A percentile compares a stretch with the other conserved stretches of the same genome.
Evolutionary conservation across 331 rosid genomes (phyloP).

Genomic region (Malus hybrid): DNA sequence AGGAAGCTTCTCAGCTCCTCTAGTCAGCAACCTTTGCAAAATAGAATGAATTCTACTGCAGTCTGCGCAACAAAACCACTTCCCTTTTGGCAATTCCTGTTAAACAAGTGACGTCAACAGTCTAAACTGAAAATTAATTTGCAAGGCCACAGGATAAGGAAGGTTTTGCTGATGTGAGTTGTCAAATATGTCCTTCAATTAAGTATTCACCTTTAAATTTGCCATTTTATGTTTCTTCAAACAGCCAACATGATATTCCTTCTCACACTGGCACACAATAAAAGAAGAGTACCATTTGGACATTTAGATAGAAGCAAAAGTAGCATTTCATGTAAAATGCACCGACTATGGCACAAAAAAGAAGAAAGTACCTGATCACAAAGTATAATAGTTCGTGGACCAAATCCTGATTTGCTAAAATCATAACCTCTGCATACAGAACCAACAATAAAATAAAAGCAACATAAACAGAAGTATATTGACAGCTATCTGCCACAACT

Average conservation of each 20-base stretch:
- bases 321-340: background rate
- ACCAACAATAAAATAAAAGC: background rate
- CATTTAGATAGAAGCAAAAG: slow-evolving; percentile 9
- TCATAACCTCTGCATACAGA: slow-evolving; percentile 55
- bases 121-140: slow-evolving; percentile 10
- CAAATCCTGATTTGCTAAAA: slow-evolving; percentile 96
- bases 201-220: slow-evolving; percentile 56
- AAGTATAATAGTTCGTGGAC: slow-evolving; percentile 88
- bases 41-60: slow-evolving; percentile 72
- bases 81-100: slow-evolving; percentile 90
- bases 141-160: slow-evolving; percentile 10
- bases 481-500: slow-evolving; percentile 1
- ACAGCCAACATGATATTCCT: slow-evolving; percentile 96
- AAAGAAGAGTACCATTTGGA: slow-evolving; percentile 2
- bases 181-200: slow-evolving; percentile 15
- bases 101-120: slow-evolving; percentile 5
- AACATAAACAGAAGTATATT: background rate
- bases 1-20: slow-evolving; percentile 68
- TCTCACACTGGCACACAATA: slow-evolving; percentile 66
- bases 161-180: slow-evolving; percentile 2
- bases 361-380: slow-evolving; percentile 70
- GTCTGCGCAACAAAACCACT: slow-evolving; percentile 83
- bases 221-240: slow-evolving; percentile 94
- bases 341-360: background rate
- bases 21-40: slow-evolving; percentile 51